phyloP scores from a whole-genome alignment of 768 basidiomycete genomes.

The Termitomyces sp. region DNA sequence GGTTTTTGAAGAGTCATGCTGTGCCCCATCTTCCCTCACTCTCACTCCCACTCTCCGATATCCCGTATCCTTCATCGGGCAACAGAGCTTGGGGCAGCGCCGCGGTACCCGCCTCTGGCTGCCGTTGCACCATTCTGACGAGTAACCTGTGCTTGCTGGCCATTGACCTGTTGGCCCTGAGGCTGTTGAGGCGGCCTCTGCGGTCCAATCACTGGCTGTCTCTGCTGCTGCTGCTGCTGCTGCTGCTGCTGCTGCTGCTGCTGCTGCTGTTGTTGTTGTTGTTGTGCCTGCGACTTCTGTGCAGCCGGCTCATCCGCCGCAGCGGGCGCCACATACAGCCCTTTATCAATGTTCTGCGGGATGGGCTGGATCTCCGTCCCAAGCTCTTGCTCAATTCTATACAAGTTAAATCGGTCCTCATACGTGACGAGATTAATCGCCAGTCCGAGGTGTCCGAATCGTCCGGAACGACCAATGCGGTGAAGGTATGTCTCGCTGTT shows the following conservation, averaged over 20 bases:
- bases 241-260: too few species aligned
- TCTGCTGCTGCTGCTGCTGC: too few species aligned
- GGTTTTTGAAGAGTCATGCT: conserved; percentile 7
- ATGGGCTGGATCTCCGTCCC: conserved; percentile 98
- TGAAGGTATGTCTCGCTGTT: conserved; percentile 99
- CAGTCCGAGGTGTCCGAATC: conserved; percentile 94
- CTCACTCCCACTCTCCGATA: not conserved
- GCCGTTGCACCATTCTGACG: conserved; percentile 19
- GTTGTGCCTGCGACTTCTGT: conserved; percentile 30
- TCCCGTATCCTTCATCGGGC: conserved; percentile 22
- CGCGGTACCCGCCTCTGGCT: conserved; percentile 28
- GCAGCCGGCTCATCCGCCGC: conserved; percentile 33
- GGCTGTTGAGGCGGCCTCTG: conserved; percentile 21
- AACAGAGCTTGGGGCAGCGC: conserved; percentile 29
- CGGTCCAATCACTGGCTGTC: conserved; percentile 14
- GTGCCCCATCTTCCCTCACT: conserved; percentile 2
- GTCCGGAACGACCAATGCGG: conserved; percentile 95
- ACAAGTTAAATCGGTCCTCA: conserved; percentile 96
- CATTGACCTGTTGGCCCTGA: conserved; percentile 26
- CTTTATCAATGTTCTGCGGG: conserved; percentile 85
- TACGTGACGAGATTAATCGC: conserved; percentile 98
- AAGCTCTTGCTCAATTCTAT: conserved; percentile 97
- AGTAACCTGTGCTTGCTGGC: conserved; percentile 18
- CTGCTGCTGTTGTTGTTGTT: too few species aligned
- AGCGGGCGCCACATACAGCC: conserved; percentile 86